These are phyloP conservation scores for Sungouiella blattae DNA, from an alignment of 805 yeast genomes.

Conservation along the genomic window DNA sequence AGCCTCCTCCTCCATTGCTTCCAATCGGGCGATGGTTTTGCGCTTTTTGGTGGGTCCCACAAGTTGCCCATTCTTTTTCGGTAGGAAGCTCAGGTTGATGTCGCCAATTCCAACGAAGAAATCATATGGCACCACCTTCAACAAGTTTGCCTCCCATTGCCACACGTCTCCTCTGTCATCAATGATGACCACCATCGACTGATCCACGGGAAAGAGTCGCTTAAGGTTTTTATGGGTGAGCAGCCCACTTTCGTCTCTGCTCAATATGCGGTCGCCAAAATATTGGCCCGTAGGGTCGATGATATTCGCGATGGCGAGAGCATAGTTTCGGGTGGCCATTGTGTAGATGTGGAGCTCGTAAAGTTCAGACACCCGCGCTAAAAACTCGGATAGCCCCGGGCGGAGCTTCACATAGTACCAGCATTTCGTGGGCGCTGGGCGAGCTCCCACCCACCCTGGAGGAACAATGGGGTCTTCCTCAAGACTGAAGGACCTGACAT, in stretches of 20 bases:
- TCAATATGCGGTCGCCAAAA: constrained; percentile 87
- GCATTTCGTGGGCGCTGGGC: constrained; percentile 56
- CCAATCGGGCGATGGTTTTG: constrained; percentile 53
- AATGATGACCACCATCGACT: constrained; percentile 92
- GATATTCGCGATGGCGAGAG: constrained; percentile 80
- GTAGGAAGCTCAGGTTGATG: constrained; percentile 87
- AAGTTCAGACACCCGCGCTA: constrained; percentile 55
- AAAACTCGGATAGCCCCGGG: constrained; percentile 79
- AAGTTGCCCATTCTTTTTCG: constrained; percentile 61
- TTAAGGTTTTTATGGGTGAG: constrained; percentile 84
- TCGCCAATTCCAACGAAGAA: constrained; percentile 97
- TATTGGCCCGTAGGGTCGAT: constrained; percentile 85
- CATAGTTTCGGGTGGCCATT: constrained; percentile 96
- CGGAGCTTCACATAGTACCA: constrained; percentile 92
- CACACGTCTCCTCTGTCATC: constrained; percentile 99
- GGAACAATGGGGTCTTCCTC: constrained; percentile 70
- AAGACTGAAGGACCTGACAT: constrained; percentile 71
- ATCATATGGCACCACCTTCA: constrained; percentile 92
- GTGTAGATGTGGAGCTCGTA: constrained; percentile 95
- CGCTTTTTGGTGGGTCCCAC: constrained; percentile 63
- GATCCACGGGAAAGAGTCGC: constrained; percentile 90
- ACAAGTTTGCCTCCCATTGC: constrained; percentile 92
- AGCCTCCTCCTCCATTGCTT: constrained; percentile 31
- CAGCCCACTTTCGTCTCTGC: constrained; percentile 93
- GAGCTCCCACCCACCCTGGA: constrained; percentile 57